Base-by-base conservation (phyloP, 2,329 filamentous ascomycete genomes). In the Colletotrichum australisinense region DNA sequence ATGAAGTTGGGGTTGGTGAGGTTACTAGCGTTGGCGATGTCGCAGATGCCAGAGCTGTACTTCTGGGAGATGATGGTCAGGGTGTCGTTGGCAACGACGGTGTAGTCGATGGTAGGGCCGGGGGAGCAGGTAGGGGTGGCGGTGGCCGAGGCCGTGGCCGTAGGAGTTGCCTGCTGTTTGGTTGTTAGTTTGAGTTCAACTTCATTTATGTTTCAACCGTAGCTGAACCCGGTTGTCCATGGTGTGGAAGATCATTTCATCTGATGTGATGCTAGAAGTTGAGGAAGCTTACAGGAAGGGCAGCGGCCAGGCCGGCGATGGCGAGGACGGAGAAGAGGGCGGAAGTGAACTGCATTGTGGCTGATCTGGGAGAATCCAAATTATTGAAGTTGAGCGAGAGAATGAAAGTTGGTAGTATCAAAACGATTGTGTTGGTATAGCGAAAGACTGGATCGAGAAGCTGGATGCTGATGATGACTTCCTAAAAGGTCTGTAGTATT, bases 11-110 rank as follows among this genome's bases (percentile, higher is more conserved):
- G 70, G 70, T 70, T 62, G 32, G 46, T n/a, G 26, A 73, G 32
- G 26, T 1, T 35, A 56, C 30, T 73, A 32, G 49, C 38, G 9
- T 24, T n/a, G 32, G 67, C 26, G 32, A 73, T 73, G n/a, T 73
- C 11, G 60, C 70, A 73, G 67, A 70, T 73, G 67, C 70, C 67
- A n/a, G 70, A 73, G n/a, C 46, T 28, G 26, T 49, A 35, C 38
- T 38, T 42, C 42, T 65, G 22, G 3, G 70, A 55, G 55, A 73
- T 70, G 16, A 49, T 65, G 55, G 70, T 73, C 14, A 73, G 60
- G 42, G 67, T 73, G 46, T 73, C 67, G 22, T 38, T 24, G 26
- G 32, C 28, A 35, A 65, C 35, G 16, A 70, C 60, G 16, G 60
- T 60, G 67, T 73, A 73, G 55, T 73, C 55, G 42, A 73, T 46